These are phyloP conservation scores for Hemerocallis citrina DNA, from an alignment of 106 monocot species.

Conservation along the genomic window DNA sequence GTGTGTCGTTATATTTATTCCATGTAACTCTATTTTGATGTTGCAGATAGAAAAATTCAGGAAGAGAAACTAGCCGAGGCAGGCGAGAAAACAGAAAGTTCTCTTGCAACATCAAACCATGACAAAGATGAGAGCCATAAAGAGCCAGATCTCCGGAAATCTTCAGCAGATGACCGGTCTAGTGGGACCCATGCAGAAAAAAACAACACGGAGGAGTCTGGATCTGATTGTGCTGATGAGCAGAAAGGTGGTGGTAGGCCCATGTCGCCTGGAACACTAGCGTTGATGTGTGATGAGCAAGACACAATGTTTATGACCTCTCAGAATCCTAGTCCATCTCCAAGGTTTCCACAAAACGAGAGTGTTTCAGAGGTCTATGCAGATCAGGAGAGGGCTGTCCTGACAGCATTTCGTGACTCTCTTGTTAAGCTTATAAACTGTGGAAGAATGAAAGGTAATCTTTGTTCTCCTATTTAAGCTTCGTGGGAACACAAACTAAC, in stretches of 20 bases:
- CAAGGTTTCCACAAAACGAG: constrained; percentile 22
- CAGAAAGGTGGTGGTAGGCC: constrained; percentile 42
- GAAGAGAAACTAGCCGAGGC: constrained; percentile 22
- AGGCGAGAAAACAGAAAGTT: constrained; percentile 23
- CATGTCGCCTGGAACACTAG: constrained; percentile 87
- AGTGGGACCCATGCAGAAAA: constrained; percentile 20
- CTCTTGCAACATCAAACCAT: constrained; percentile 21
- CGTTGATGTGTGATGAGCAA: constrained; percentile 91
- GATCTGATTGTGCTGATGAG: constrained; percentile 21
- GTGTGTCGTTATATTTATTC: neutral
- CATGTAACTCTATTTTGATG: neutral
- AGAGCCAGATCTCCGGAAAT: constrained; percentile 10
- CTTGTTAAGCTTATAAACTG: constrained; percentile 61
- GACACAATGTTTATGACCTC: constrained; percentile 67
- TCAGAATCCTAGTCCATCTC: constrained; percentile 14
- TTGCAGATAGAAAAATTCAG: constrained; percentile 27
- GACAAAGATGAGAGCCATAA: constrained; percentile 9
- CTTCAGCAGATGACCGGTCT: constrained; percentile 17
- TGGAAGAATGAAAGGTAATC: constrained; percentile 81
- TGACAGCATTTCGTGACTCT: constrained; percentile 73
- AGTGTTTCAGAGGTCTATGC: constrained; percentile 48
- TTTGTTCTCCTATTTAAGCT: neutral
- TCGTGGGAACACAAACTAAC: neutral
- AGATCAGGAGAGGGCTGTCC: constrained; percentile 81
- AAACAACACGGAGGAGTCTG: constrained; percentile 21